These are phyloP conservation scores for Kazachstania kunashirensis DNA, from an alignment of 805 yeast genomes.

Conservation along the genomic window DNA sequence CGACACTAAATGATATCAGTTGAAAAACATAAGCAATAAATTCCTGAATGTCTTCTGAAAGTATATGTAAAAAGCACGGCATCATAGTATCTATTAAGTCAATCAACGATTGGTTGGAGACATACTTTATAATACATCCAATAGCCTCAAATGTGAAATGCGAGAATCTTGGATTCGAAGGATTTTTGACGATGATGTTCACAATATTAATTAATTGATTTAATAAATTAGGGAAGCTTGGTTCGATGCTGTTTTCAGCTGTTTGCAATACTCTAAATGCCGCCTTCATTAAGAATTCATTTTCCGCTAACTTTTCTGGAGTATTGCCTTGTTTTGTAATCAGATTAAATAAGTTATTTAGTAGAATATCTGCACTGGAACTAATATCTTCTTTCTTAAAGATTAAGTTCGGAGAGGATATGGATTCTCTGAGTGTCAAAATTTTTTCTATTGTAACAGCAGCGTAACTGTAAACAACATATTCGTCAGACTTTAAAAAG, in stretches of 20 bases:
- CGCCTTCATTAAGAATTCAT: slow-evolving; percentile 85
- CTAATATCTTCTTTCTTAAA: slow-evolving; percentile 68
- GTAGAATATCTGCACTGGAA: slow-evolving; percentile 49
- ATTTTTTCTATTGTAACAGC: slow-evolving; percentile 89
- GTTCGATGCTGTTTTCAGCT: slow-evolving; percentile 53
- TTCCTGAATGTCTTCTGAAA: slow-evolving; percentile 84
- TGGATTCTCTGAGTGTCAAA: slow-evolving; percentile 56
- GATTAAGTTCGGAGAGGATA: slow-evolving; percentile 43
- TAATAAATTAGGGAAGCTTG: slow-evolving; percentile 39
- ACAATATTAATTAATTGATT: slow-evolving; percentile 63
- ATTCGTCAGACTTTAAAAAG: slow-evolving; percentile 55
- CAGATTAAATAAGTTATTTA: slow-evolving; percentile 56
- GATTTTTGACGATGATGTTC: slow-evolving; percentile 68
- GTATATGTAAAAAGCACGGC: slow-evolving; percentile 55
- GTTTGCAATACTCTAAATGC: slow-evolving; percentile 73
- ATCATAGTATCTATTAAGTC: slow-evolving; percentile 39
- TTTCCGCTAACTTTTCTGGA: slow-evolving; percentile 90
- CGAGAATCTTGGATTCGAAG: slow-evolving; percentile 88
- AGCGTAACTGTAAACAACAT: slow-evolving; percentile 86
- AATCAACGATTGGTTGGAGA: slow-evolving; percentile 25
- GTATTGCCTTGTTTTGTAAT: slow-evolving; percentile 49
- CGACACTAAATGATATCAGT: slow-evolving; percentile 70
- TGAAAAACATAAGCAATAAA: slow-evolving; percentile 91
- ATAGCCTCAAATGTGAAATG: slow-evolving; percentile 87
- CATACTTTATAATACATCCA: slow-evolving; percentile 59